These are phyloP conservation scores for Syncephalastrum sp. DNA, from an alignment of 371 early-diverging fungal species.

Conservation along the genomic window DNA sequence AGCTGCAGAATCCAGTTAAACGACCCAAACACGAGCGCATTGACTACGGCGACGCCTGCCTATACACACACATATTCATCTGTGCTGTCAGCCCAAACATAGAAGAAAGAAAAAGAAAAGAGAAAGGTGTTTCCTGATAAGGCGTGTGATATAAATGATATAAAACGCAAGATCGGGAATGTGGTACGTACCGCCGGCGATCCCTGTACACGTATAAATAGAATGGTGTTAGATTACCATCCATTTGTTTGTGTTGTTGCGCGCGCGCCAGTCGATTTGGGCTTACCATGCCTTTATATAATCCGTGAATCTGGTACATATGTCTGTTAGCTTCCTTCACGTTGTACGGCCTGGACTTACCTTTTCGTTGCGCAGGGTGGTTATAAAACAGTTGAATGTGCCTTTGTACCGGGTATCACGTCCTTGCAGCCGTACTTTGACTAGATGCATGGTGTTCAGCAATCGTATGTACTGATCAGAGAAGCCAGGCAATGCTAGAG, in stretches of 20 bases:
- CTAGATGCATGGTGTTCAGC: constrained; percentile 18
- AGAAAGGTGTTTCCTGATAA: not conserved
- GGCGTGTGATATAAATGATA: not conserved
- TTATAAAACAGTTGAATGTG: constrained; percentile 60
- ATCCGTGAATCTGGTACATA: constrained; percentile 48
- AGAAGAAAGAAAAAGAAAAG: constrained; percentile 6
- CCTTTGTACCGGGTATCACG: constrained; percentile 58
- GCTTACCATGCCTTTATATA: constrained; percentile 70
- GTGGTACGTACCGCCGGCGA: constrained; percentile 49
- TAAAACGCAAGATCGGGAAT: constrained; percentile 1
- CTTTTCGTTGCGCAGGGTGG: constrained; percentile 62
- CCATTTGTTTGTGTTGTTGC: not conserved
- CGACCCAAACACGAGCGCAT: constrained; percentile 69
- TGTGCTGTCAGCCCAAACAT: not conserved
- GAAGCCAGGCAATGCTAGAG: too few species aligned
- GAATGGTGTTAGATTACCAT: not conserved
- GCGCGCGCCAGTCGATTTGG: not conserved
- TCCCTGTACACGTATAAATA: constrained; percentile 25
- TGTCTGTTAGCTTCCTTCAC: not conserved
- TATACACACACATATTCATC: constrained; percentile 19
- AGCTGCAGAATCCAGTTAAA: constrained; percentile 55
- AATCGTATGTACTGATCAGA: too few species aligned
- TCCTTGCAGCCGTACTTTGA: constrained; percentile 62
- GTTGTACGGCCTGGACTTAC: constrained; percentile 16
- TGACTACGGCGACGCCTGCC: constrained; percentile 66